These are phyloP conservation scores for Avena sativa DNA, from an alignment of 176 grass and related monocot genomes.

Conservation along the genomic window DNA sequence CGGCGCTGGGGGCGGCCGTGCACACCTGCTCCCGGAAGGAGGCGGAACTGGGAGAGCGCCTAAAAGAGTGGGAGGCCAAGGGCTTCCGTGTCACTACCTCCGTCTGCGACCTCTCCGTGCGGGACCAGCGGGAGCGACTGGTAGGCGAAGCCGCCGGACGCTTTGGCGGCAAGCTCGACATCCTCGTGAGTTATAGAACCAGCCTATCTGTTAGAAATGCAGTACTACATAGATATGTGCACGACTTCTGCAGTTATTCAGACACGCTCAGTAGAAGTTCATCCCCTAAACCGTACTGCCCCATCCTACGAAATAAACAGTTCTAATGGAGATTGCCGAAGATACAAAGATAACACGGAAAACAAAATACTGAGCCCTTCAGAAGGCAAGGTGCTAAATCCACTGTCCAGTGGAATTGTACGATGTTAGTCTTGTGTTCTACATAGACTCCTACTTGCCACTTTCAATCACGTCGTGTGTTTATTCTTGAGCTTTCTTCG, in stretches of 20 bases:
- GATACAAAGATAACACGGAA: not conserved
- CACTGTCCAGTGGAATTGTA: not conserved
- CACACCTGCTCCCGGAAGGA: conserved; percentile 68
- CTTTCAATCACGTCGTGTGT: not conserved
- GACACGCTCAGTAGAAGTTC: not conserved
- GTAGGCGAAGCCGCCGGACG: conserved; percentile 39
- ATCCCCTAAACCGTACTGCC: not conserved
- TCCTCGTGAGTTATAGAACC: conserved; percentile 48
- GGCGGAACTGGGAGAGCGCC: conserved; percentile 52
- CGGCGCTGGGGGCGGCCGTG: conserved; percentile 59
- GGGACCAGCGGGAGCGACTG: conserved; percentile 56
- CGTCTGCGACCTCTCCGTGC: conserved; percentile 63
- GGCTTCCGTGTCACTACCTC: conserved; percentile 57
- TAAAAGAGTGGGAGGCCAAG: conserved; percentile 52
- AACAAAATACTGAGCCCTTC: not conserved
- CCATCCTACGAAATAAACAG: not conserved
- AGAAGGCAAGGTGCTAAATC: not conserved
- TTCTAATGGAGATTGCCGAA: not conserved
- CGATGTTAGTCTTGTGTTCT: not conserved
- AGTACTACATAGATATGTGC: not conserved
- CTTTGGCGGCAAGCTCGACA: conserved; percentile 67
- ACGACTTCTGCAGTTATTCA: not conserved
- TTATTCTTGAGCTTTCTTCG: not conserved
- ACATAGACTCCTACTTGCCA: not conserved
- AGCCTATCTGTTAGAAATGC: not conserved